Evolutionary conservation across 352 stramenopile genomes (phyloP).

Genomic region (Globisporangium echinulatum): DNA sequence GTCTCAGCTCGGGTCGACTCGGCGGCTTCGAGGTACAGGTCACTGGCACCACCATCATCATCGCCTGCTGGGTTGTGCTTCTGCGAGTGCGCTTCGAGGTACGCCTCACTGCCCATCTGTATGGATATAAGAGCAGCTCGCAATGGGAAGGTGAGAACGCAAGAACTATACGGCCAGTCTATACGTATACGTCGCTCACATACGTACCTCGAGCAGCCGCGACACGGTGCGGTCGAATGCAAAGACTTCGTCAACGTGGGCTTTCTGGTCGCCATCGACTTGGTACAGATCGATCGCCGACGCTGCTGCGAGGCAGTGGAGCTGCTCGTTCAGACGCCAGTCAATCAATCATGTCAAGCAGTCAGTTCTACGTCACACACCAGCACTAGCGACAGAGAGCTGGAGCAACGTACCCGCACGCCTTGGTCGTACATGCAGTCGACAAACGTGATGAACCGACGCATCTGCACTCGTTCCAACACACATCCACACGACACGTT

Average conservation of each 20-base stretch:
- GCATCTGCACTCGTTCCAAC: conserved; percentile 28
- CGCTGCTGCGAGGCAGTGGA: conserved; percentile 66
- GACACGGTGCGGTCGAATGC: conserved; percentile 85
- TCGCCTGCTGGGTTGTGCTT: conserved; percentile 10
- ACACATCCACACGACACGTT: neutral
- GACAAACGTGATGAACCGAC: conserved; percentile 97
- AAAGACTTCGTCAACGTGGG: conserved; percentile 74
- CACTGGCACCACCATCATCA: neutral
- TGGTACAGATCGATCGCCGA: conserved; percentile 58
- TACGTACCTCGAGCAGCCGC: conserved; percentile 68
- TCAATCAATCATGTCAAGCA: neutral
- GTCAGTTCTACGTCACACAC: neutral
- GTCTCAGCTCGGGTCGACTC: neutral
- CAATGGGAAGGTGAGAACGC: neutral
- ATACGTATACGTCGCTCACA: neutral
- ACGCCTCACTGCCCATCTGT: conserved; percentile 73
- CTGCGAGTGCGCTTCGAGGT: conserved; percentile 48
- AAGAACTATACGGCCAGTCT: neutral
- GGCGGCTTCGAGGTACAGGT: conserved; percentile 25
- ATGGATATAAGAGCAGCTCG: neutral
- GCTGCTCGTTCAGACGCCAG: conserved; percentile 19
- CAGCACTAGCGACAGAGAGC: conserved; percentile 1
- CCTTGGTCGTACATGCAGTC: conserved; percentile 96
- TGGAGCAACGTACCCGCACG: conserved; percentile 39
- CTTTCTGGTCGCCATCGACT: conserved; percentile 46